Conservation (phyloP, 1,284 basidiomycete species). For the Pseudozyma flocculosa region DNA sequence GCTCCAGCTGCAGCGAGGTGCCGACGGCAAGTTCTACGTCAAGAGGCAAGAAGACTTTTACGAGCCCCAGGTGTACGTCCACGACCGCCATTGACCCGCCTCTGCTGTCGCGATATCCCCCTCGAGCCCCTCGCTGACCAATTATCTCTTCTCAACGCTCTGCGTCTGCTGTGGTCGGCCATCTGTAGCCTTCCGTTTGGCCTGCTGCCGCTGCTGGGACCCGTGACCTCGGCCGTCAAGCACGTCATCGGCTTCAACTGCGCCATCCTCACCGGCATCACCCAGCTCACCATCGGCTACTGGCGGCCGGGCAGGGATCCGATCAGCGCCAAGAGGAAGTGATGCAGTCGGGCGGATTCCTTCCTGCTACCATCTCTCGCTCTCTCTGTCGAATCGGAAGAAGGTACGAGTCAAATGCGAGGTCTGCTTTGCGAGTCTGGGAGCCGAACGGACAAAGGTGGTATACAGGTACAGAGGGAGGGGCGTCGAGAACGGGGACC, state of each 20-base stretch:
- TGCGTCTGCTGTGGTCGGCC: too few species aligned
- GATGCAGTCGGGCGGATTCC: too few species aligned
- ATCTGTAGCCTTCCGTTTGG: too few species aligned
- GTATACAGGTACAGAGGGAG: too few species aligned
- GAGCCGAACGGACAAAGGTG: too few species aligned
- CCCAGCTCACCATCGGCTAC: constrained; percentile 28
- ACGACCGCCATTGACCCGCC: background rate
- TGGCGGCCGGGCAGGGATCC: constrained; percentile 38
- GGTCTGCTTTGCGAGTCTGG: too few species aligned
- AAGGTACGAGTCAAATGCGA: too few species aligned
- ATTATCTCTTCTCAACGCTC: too few species aligned
- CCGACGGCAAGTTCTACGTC: constrained; percentile 53
- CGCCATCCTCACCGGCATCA: constrained; percentile 29
- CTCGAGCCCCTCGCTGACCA: background rate
- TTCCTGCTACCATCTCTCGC: too few species aligned
- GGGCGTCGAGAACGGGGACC: too few species aligned
- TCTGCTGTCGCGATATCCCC: background rate
- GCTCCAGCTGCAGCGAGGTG: constrained; percentile 42
- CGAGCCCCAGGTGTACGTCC: constrained; percentile 37
- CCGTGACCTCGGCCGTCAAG: constrained; percentile 19
- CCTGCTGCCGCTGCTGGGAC: too few species aligned
- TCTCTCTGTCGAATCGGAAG: too few species aligned
- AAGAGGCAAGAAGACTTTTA: constrained; percentile 53
- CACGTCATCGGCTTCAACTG: constrained; percentile 41
- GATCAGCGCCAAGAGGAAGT: background rate